Percentiles rank a stretch among this genome's conserved stretches.
Evolutionary conservation across 257 asterid genomes (phyloP).

Genomic region (Capsicum baccatum): DNA sequence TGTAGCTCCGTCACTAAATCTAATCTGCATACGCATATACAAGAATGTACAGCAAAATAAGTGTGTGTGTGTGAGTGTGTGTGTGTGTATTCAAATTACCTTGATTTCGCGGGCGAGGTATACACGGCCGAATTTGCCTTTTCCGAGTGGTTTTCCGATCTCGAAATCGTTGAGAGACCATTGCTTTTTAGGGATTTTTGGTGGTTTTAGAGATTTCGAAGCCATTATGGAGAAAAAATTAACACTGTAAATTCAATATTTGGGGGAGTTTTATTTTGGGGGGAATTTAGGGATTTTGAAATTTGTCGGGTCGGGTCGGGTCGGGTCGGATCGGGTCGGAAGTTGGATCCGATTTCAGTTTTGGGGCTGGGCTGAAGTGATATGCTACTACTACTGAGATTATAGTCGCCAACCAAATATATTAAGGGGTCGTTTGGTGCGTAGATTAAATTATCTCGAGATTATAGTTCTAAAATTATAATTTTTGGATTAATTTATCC

Average conservation of each 20-base stretch:
- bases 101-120: slow-evolving; percentile 92
- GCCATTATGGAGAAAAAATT: slow-evolving; percentile 38
- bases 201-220: slow-evolving; percentile 40
- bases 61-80: too few relatives aligned
- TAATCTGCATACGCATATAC: too few relatives aligned
- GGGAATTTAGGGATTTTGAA: slow-evolving; percentile 18
- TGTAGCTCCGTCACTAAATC: too few relatives aligned
- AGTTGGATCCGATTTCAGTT: background rate
- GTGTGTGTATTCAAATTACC: slow-evolving; percentile 38
- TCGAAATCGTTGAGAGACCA: slow-evolving; percentile 89
- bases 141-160: slow-evolving; percentile 91
- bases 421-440: too few relatives aligned
- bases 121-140: slow-evolving; percentile 92
- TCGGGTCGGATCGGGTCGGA: background rate
- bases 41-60: background rate
- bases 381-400: background rate
- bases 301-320: background rate
- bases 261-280: background rate
- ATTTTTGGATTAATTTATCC: too few relatives aligned
- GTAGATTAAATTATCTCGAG: too few relatives aligned
- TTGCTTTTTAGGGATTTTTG: slow-evolving; percentile 37
- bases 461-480: too few relatives aligned
- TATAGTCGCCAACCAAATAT: too few relatives aligned
- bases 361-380: background rate
- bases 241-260: background rate